Conservation (phyloP, 176 grass and related monocot genomes). For the Rhipidocladum racemiflorum region DNA sequence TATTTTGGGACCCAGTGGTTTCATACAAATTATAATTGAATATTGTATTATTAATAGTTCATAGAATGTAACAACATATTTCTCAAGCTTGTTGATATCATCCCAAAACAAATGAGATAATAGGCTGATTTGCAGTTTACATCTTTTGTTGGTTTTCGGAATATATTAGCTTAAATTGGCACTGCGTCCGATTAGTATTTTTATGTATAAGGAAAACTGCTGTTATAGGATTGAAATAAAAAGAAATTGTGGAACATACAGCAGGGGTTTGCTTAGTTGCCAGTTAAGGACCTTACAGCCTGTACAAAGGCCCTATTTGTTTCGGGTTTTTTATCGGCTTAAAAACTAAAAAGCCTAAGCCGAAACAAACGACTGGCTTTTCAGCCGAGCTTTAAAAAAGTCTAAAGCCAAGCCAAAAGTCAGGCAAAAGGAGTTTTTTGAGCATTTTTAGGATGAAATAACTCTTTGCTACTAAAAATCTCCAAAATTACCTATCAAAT, state of each 20-base stretch:
- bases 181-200: background rate
- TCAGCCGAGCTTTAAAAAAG: no score
- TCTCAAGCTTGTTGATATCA: background rate
- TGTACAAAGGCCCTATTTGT: background rate
- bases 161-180: background rate
- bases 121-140: background rate
- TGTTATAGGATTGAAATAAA: conserved; percentile 23
- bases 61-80: background rate
- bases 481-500: no score
- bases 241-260: conserved; percentile 4
- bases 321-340: no score
- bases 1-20: conserved; percentile 1
- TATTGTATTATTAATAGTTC: conserved; percentile 5
- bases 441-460: no score
- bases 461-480: no score
- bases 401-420: no score
- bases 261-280: background rate
- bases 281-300: background rate
- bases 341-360: no score
- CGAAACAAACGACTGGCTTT: no score
- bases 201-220: background rate
- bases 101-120: background rate
- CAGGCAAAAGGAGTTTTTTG: no score
- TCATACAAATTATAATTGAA: background rate
- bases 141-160: background rate